phyloP scores from a whole-genome alignment of 148 eudicot species.

The Dysphania ambrosioides region DNA sequence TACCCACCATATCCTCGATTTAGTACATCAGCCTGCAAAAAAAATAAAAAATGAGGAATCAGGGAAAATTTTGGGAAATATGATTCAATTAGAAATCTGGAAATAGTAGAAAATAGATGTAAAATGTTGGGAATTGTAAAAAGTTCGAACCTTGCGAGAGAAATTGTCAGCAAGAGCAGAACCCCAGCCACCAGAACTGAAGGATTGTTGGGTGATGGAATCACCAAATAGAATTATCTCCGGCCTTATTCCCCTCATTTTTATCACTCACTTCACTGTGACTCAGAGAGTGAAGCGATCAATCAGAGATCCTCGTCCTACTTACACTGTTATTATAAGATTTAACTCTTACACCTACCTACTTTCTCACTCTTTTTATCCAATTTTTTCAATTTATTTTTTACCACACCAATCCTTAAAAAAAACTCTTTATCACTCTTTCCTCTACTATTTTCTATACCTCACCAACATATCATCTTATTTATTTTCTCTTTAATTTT shows the following conservation, averaged over 20 bases:
- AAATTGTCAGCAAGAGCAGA: conserved; percentile 63
- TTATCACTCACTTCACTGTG: background rate
- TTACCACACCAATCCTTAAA: too few relatives aligned
- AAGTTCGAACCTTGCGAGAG: conserved; percentile 59
- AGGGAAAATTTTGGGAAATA: background rate
- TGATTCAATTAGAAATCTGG: background rate
- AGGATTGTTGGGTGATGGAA: conserved; percentile 75
- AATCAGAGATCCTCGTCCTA: too few relatives aligned
- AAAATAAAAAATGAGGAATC: background rate
- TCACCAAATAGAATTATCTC: conserved; percentile 74
- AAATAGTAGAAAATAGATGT: background rate
- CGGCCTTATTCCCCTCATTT: conserved; percentile 50
- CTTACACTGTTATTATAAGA: too few relatives aligned
- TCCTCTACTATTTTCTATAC: too few relatives aligned
- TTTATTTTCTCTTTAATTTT: too few relatives aligned
- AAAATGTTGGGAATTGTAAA: background rate
- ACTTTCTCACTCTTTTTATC: too few relatives aligned
- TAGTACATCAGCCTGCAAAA: conserved; percentile 61
- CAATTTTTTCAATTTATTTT: too few relatives aligned
- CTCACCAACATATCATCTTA: too few relatives aligned
- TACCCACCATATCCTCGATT: conserved; percentile 84
- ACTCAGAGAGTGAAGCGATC: too few relatives aligned
- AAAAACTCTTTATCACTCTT: too few relatives aligned
- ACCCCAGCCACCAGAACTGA: conserved; percentile 76
- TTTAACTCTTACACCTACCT: too few relatives aligned